Base-by-base conservation (phyloP, 768 basidiomycete genomes). In the Hericium erinaceus region DNA sequence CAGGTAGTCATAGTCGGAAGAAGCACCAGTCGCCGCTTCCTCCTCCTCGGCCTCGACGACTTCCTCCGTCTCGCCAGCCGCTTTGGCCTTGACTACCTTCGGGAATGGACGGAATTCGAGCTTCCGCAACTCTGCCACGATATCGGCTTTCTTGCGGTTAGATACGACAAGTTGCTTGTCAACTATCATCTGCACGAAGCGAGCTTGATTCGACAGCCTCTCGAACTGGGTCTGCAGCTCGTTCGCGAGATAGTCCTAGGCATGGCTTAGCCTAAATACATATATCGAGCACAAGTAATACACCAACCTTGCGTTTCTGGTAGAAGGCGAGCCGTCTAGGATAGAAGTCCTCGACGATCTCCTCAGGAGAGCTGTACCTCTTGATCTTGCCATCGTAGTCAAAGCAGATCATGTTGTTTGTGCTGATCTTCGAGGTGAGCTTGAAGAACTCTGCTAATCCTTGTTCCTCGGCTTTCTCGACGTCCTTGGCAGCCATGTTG, bases 321-420 rank as follows among this genome's bases (percentile, higher is more conserved):
- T 99, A 99, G 72, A 82, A 93, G 26, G 89, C 84, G 61, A 99
- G 73, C 15, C 97, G 83, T 57, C 84, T 74, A 26, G 91, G 89
- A 68, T 91, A 99, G 68, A 97, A 99, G 40, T 97, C 95, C 61
- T 91, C 85, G 48, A 98, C 70, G 55, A 99, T 91, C 63, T 94
- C 88, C 67, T 98, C 97, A 0, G 97, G 83, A 0, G 85, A 80
- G 16, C 81, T 75, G 70, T 98, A 98, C 72, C 86, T 95, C 74
- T 86, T 92, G 74, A 99, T 95, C 76, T 95, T 97, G 64, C 92
- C 87, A 16, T 95, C 89, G 59, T 90, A 81, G 71, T 99, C 95
- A 70, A 99, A 99, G 72, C 92, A 94, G 16, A 98, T 97, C 97
- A 99, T 98, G 74, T 99, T 99, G 68, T 83, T 81, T 15, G 92